These are phyloP conservation scores for Rhodofomes roseus DNA, from an alignment of 1,284 basidiomycete species.

Conservation along the genomic window DNA sequence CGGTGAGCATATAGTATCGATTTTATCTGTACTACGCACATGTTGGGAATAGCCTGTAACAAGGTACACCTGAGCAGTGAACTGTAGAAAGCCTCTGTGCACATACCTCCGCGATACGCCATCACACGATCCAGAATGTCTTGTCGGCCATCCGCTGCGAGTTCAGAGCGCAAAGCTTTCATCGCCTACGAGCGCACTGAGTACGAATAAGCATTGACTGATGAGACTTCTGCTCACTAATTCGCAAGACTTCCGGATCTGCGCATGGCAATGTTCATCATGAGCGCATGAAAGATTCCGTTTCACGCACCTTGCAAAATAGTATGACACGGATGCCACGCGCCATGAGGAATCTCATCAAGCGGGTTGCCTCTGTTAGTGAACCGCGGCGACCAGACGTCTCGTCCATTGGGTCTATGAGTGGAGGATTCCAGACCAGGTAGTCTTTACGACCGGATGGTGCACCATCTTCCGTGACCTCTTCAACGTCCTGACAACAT, in stretches of 20 bases:
- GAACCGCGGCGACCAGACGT: slow-evolving; percentile 58
- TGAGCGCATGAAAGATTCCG: background rate
- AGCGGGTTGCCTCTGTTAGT: slow-evolving; percentile 66
- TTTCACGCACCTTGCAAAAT: slow-evolving; percentile 72
- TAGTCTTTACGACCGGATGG: slow-evolving; percentile 80
- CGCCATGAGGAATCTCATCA: slow-evolving; percentile 84
- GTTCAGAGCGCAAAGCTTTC: slow-evolving; percentile 71
- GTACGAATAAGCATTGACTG: background rate
- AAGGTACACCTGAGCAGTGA: background rate
- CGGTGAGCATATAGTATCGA: background rate
- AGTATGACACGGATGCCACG: slow-evolving; percentile 80
- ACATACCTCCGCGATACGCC: slow-evolving; percentile 79
- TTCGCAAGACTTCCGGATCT: slow-evolving; percentile 83
- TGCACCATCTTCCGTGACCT: slow-evolving; percentile 79
- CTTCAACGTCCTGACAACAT: slow-evolving; percentile 50
- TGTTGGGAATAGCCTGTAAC: slow-evolving; percentile 52
- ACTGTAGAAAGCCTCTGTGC: background rate
- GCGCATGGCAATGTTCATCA: background rate
- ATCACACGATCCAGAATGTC: slow-evolving; percentile 79
- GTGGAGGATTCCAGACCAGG: slow-evolving; percentile 74
- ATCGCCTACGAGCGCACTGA: slow-evolving; percentile 50
- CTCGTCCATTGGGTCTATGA: slow-evolving; percentile 56
- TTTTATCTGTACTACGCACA: slow-evolving; percentile 24
- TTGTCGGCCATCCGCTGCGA: slow-evolving; percentile 71
- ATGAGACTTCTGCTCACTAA: slow-evolving; percentile 40